phyloP scores from a whole-genome alignment of 768 basidiomycete genomes.

The Multifurca ochricompacta region DNA sequence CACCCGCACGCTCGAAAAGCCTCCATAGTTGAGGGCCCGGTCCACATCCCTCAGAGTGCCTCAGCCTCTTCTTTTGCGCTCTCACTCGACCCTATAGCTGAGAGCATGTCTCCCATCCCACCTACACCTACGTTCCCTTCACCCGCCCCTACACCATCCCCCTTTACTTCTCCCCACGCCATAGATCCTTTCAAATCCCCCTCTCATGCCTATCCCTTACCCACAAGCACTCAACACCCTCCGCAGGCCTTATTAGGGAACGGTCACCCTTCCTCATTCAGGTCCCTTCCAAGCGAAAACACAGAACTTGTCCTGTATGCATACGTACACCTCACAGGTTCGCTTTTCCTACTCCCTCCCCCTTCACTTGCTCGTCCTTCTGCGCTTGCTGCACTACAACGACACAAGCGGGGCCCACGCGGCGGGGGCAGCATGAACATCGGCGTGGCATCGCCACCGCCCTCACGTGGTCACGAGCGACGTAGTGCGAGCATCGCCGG shows the following conservation, averaged over 20 bases:
- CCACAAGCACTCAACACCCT: conserved; percentile 24
- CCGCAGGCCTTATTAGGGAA: conserved; percentile 20
- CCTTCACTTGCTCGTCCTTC: conserved; percentile 37
- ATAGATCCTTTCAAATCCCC: conserved; percentile 9
- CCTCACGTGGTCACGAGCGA: conserved; percentile 35
- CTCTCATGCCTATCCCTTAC: conserved; percentile 25
- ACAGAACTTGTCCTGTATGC: conserved; percentile 73
- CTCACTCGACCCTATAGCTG: conserved; percentile 31
- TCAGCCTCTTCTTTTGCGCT: conserved; percentile 29
- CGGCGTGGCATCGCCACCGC: conserved; percentile 35
- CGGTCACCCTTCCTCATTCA: conserved; percentile 16
- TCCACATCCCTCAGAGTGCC: conserved; percentile 24
- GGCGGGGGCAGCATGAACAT: conserved; percentile 83
- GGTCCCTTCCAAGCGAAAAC: conserved; percentile 4
- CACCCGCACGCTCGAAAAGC: conserved; percentile 77
- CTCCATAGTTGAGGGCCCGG: conserved; percentile 34
- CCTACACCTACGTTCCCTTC: conserved; percentile 27
- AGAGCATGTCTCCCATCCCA: conserved; percentile 25
- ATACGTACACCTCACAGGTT: conserved; percentile 73
- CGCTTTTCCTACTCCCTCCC: conserved; percentile 49
- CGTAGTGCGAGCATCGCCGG: conserved; percentile 42
- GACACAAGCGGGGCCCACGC: conserved; percentile 42
- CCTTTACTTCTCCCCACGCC: conserved; percentile 2
- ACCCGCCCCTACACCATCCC: conserved; percentile 26
- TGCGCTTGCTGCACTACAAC: conserved; percentile 41